These are phyloP conservation scores for Lactarius deliciosus DNA, from an alignment of 768 basidiomycete species.

Conservation along the genomic window DNA sequence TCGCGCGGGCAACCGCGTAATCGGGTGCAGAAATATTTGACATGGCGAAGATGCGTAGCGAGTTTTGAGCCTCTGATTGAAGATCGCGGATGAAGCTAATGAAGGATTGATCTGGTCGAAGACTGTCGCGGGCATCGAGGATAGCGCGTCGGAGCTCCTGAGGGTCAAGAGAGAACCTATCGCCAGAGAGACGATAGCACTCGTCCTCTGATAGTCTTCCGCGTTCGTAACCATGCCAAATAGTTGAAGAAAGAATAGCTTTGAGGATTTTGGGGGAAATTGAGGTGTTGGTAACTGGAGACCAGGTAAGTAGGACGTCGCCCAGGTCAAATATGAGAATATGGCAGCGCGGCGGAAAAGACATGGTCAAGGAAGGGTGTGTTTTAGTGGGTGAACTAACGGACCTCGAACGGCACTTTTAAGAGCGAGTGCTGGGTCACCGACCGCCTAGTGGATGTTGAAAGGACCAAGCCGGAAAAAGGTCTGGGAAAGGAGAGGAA, in stretches of 20 bases:
- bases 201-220: slow-evolving; percentile 45
- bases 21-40: slow-evolving; percentile 59
- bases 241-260: slow-evolving; percentile 44
- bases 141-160: slow-evolving; percentile 47
- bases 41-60: slow-evolving; percentile 51
- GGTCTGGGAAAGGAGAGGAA: neutral
- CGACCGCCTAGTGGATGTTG: neutral
- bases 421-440: slow-evolving; percentile 1
- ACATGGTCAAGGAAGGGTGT: neutral
- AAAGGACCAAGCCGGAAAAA: neutral
- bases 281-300: slow-evolving; percentile 43
- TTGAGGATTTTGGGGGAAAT: slow-evolving; percentile 45
- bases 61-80: slow-evolving; percentile 38
- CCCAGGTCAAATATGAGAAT: slow-evolving; percentile 53
- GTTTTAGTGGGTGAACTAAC: neutral
- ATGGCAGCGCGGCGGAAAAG: slow-evolving; percentile 21
- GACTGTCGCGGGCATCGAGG: slow-evolving; percentile 47
- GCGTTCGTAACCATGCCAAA: slow-evolving; percentile 54
- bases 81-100: slow-evolving; percentile 49
- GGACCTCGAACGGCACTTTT: neutral
- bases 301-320: slow-evolving; percentile 58
- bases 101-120: slow-evolving; percentile 46
- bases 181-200: slow-evolving; percentile 44
- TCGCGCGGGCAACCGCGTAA: slow-evolving; percentile 46
- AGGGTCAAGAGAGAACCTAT: slow-evolving; percentile 41